Base-by-base conservation (phyloP, 495 filamentous ascomycete genomes). In the Aspergillus indologenus region DNA sequence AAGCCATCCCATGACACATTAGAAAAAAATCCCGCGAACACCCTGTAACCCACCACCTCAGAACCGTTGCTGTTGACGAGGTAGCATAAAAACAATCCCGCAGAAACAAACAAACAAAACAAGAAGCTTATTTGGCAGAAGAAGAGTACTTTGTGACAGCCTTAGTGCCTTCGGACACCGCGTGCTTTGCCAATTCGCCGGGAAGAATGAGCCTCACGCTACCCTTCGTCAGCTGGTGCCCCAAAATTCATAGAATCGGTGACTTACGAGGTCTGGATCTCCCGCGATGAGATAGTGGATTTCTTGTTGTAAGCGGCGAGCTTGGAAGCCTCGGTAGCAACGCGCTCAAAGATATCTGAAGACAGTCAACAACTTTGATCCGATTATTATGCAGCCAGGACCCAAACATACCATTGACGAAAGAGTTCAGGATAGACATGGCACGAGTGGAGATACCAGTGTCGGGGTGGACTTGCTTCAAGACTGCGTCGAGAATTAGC, bases 271-370 rank as follows among this genome's bases (percentile, higher is more conserved):
- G 94, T 98, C 85, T 98, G 94, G 73, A 98, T 98, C 81, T 98
- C 94, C 73, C 94, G 88, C 62, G 93, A 96, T 22, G 94, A 98
- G 82, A 98, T 98, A 78, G 94, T 98, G 47, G 93, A 97, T 85
- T 98, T 98, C 90, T 98, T 98, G 88, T 98, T 98, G 84, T 98
- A 98, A 54, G 94, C 95, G 65, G 94, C 94, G 49, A 98, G 86
- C 87, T 98, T 98, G 73, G 91, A 96, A 45, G 94, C 94, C 78
- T 98, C 94, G 56, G 94, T 98, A 51, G 94, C 94, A 66, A 98
- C 94, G 66, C 94, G 95, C 87, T 98, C 94, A 78, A 98, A 98
- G 75, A 98, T 98, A 71, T 98, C 92, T 97, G 9, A 29, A 52
- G 58, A 54, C 61, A 21, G 21, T 51, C 66, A 45, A 65, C 58